Conservation (phyloP, 169 alveolate genomes). For the Plasmodium yoelii region DNA sequence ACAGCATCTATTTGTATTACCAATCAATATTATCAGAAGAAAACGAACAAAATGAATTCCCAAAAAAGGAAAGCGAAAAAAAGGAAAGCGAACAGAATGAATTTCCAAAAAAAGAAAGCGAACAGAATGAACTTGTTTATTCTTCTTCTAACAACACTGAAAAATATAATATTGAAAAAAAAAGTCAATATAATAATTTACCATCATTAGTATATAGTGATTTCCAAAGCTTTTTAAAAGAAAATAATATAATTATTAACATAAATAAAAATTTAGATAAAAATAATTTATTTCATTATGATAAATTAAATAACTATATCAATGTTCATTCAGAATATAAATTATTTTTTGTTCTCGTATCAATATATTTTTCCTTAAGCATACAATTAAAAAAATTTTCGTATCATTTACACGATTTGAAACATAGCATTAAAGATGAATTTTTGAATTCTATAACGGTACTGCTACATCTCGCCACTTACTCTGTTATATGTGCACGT, state of each 20-base stretch:
- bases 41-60: not conserved
- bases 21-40: conserved; percentile 22
- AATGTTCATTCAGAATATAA: conserved; percentile 64
- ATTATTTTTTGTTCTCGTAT: conserved; percentile 23
- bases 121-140: not conserved
- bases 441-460: conserved; percentile 61
- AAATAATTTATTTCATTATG: conserved; percentile 24
- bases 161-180: not conserved
- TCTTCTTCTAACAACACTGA: no score
- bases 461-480: not conserved
- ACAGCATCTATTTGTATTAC: conserved; percentile 16
- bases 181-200: not conserved
- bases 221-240: conserved; percentile 29
- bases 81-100: not conserved
- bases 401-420: conserved; percentile 22
- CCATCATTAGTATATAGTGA: conserved; percentile 15
- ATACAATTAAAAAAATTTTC: conserved; percentile 11
- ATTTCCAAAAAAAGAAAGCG: conserved; percentile 3
- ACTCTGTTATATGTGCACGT: not conserved
- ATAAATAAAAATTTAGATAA: conserved; percentile 13
- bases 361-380: conserved; percentile 54
- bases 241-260: conserved; percentile 15
- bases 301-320: conserved; percentile 35
- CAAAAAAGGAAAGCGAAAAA: conserved; percentile 1
- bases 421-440: conserved; percentile 10